A percentile compares a stretch with the other conserved stretches of the same genome.
Evolutionary conservation across 306 rosid species (phyloP).

Genomic region (Lagenaria siceraria): DNA sequence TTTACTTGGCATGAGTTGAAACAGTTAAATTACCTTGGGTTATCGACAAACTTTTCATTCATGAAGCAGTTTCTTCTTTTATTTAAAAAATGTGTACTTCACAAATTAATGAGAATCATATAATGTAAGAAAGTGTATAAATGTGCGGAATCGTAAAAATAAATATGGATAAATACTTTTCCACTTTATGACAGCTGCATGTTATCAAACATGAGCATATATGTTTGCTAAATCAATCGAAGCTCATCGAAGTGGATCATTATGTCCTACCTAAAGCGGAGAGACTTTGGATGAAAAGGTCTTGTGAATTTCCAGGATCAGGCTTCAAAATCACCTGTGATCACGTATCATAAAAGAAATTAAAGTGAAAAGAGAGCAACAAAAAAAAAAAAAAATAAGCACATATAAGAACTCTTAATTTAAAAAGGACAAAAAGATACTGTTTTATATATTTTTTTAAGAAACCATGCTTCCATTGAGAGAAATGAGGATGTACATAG

Average conservation of each 20-base stretch:
- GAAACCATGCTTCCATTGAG: too few relatives aligned
- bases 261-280: constrained; percentile 70
- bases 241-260: background rate
- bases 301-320: constrained; percentile 98
- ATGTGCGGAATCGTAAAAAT: background rate
- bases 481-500: too few relatives aligned
- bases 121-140: background rate
- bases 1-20: background rate
- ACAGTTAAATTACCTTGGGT: background rate
- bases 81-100: background rate
- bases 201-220: background rate
- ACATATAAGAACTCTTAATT: background rate
- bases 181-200: background rate
- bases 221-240: background rate
- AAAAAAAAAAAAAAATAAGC: background rate
- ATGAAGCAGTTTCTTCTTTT: background rate
- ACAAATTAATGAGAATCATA: background rate
- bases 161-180: background rate
- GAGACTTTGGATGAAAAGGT: constrained; percentile 74
- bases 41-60: background rate
- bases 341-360: constrained; percentile 10
- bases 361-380: background rate
- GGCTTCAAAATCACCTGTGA: constrained; percentile 90
- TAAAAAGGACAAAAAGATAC: too few relatives aligned
- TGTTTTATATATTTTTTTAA: too few relatives aligned